A percentile compares a stretch with the other conserved stretches of the same genome.
phyloP scores from a whole-genome alignment of 345 rosid species.

The Clarkia xantiana region DNA sequence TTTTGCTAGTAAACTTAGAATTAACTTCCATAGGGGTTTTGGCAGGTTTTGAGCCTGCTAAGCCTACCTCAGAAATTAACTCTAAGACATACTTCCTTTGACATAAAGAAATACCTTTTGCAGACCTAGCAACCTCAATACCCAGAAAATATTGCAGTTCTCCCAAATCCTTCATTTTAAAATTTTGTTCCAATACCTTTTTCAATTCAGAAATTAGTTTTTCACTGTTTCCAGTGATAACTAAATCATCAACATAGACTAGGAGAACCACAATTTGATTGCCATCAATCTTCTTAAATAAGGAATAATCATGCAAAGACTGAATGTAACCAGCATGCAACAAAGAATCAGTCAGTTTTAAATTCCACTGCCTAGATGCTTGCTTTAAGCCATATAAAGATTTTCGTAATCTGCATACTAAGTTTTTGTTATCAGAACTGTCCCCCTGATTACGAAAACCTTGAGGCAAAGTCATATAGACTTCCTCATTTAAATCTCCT shows the following conservation, averaged over 20 bases:
- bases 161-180: constrained; percentile 1
- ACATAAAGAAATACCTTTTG: neutral
- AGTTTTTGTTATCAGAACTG: no score
- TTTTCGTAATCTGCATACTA: no score
- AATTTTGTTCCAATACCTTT: neutral
- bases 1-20: no score
- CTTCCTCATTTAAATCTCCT: neutral
- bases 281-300: neutral
- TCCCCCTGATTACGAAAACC: neutral
- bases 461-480: neutral
- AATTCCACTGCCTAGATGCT: neutral
- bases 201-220: neutral
- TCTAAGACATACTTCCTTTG: constrained; percentile 1
- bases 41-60: neutral
- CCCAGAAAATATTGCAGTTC: neutral
- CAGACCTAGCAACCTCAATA: neutral
- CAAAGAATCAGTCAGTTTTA: neutral
- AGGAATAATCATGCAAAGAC: neutral
- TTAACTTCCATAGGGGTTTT: neutral
- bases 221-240: neutral
- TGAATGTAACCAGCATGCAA: neutral
- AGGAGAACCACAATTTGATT: no score
- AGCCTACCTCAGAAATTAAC: neutral
- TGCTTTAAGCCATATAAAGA: neutral
- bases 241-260: neutral